These are phyloP conservation scores for Paramicrosporidium saccamoebae DNA, from an alignment of 371 early-diverging fungal genomes.

Conservation along the genomic window DNA sequence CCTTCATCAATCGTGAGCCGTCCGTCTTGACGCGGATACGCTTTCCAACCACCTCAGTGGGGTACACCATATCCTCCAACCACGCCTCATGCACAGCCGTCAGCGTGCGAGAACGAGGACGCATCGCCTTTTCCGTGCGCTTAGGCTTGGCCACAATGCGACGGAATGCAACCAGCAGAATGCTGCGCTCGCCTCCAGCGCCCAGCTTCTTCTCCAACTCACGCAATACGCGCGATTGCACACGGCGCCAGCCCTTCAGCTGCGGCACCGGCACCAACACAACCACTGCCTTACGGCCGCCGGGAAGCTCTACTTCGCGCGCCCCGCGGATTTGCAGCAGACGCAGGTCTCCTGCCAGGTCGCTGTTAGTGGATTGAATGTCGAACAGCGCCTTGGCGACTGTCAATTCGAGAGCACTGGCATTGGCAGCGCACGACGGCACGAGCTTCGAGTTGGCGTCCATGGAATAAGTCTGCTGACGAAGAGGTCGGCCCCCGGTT, in stretches of 20 bases:
- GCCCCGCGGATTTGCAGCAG: constrained; percentile 67
- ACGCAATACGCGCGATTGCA: constrained; percentile 70
- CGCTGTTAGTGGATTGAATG: constrained; percentile 65
- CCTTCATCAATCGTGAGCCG: constrained; percentile 70
- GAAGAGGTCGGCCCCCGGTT: too few relatives aligned
- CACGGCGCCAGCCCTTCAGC: constrained; percentile 68
- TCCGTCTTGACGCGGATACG: constrained; percentile 77
- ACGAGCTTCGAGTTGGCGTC: too few relatives aligned
- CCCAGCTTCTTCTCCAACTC: constrained; percentile 98
- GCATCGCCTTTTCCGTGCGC: constrained; percentile 50
- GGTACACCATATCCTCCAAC: constrained; percentile 83
- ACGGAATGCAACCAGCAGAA: constrained; percentile 78
- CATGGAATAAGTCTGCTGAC: too few relatives aligned
- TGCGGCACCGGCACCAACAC: constrained; percentile 83
- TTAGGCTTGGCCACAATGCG: constrained; percentile 71
- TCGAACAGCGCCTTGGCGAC: constrained; percentile 84
- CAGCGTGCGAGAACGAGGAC: constrained; percentile 81
- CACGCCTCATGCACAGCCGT: constrained; percentile 80
- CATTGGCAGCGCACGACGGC: too few relatives aligned
- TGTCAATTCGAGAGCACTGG: constrained; percentile 59
- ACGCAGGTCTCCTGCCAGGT: constrained; percentile 74
- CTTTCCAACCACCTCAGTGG: constrained; percentile 90
- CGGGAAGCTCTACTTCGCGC: constrained; percentile 82
- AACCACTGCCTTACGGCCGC: constrained; percentile 77
- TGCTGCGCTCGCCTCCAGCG: constrained; percentile 89